Conservation (phyloP, 805 yeast species). For the Teunomyces kruisii region DNA sequence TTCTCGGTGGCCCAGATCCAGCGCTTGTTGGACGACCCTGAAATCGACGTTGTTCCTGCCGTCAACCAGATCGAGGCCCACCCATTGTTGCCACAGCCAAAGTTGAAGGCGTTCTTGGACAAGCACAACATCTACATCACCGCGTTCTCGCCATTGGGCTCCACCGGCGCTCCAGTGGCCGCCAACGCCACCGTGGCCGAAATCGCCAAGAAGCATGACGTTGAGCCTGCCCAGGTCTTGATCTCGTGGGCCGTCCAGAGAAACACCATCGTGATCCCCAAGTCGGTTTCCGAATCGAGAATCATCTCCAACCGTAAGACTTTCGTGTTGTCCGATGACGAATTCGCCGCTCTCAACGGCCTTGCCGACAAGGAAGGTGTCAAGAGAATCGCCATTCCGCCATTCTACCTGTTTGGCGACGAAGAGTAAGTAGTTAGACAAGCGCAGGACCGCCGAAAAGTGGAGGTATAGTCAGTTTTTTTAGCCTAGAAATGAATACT, state of each 20-base stretch:
- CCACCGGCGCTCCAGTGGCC: slow-evolving; percentile 53
- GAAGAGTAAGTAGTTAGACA: slow-evolving; percentile 8
- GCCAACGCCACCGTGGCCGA: slow-evolving; percentile 41
- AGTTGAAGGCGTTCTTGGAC: slow-evolving; percentile 52
- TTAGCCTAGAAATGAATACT: too few species aligned
- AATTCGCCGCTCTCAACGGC: slow-evolving; percentile 32
- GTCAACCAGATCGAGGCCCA: slow-evolving; percentile 77
- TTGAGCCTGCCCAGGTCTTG: slow-evolving; percentile 50
- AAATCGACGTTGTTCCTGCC: slow-evolving; percentile 59
- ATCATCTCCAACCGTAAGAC: slow-evolving; percentile 39
- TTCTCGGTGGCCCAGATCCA: slow-evolving; percentile 55
- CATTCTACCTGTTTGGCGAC: slow-evolving; percentile 17
- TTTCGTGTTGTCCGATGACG: slow-evolving; percentile 33
- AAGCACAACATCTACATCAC: slow-evolving; percentile 56
- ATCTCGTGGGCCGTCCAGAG: slow-evolving; percentile 62
- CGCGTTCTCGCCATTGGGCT: slow-evolving; percentile 81
- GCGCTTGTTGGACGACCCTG: slow-evolving; percentile 48
- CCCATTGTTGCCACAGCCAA: slow-evolving; percentile 66
- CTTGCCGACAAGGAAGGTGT: slow-evolving; percentile 33
- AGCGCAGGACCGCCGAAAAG: too few species aligned
- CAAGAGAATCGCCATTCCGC: slow-evolving; percentile 27
- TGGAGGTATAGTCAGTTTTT: too few species aligned
- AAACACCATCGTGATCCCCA: slow-evolving; percentile 49
- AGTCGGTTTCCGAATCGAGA: slow-evolving; percentile 35
- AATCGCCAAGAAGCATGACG: slow-evolving; percentile 44